These are phyloP conservation scores for Penstemon eatonii DNA, from an alignment of 257 asterid species.

Conservation along the genomic window DNA sequence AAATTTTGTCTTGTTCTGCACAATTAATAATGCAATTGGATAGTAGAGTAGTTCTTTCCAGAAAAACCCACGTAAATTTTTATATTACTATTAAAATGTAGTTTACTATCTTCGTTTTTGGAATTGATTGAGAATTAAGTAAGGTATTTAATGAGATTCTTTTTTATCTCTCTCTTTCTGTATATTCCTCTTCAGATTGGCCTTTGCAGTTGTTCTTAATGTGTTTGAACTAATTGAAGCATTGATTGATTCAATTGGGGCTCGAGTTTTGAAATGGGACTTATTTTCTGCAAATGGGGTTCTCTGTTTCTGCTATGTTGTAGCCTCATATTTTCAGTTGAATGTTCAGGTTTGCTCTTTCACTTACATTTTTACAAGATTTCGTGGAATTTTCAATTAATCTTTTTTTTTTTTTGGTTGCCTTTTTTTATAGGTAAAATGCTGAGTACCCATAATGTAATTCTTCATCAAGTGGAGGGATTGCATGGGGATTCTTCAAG, in stretches of 20 bases:
- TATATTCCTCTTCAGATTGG: slow-evolving; percentile 20
- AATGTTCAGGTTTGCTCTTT: slow-evolving; percentile 50
- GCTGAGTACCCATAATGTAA: neutral
- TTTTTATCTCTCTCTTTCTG: neutral
- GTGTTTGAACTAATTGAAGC: slow-evolving; percentile 20
- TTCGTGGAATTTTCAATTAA: neutral
- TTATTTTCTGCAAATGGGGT: slow-evolving; percentile 50
- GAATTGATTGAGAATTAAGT: slow-evolving; percentile 45
- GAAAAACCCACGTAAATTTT: slow-evolving; percentile 23
- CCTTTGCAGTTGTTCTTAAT: slow-evolving; percentile 16
- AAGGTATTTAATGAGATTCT: slow-evolving; percentile 40
- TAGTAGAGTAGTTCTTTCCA: neutral
- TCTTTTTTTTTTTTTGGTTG: neutral
- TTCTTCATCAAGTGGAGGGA: slow-evolving; percentile 50
- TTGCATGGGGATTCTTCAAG: slow-evolving; percentile 49
- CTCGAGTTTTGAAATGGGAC: slow-evolving; percentile 43
- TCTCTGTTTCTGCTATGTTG: slow-evolving; percentile 45
- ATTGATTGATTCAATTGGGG: slow-evolving; percentile 30
- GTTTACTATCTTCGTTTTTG: slow-evolving; percentile 20
- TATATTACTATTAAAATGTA: slow-evolving; percentile 19
- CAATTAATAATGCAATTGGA: slow-evolving; percentile 31
- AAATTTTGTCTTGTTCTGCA: slow-evolving; percentile 34
- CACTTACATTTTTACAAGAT: slow-evolving; percentile 19
- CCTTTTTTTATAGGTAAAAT: neutral
- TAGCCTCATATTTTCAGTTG: slow-evolving; percentile 48